Conservation (phyloP, 108 stramenopile species). For the Cyclotella atomus region DNA sequence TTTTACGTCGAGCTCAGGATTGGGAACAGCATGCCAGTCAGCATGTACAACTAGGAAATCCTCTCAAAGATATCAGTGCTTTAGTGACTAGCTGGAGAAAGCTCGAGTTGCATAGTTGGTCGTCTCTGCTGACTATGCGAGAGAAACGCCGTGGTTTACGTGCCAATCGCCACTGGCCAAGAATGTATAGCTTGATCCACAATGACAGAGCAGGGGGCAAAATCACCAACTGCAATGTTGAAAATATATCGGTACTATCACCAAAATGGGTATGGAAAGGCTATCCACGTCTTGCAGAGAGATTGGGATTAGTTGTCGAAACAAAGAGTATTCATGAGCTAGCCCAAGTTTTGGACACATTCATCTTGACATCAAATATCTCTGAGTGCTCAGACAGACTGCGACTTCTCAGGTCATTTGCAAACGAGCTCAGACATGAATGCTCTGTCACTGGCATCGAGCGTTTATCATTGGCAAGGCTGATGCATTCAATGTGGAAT, state of each 20-base stretch:
- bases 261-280: conserved; percentile 86
- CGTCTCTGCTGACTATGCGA: conserved; percentile 58
- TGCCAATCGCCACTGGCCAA: conserved; percentile 65
- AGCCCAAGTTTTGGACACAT: conserved; percentile 77
- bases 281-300: conserved; percentile 23
- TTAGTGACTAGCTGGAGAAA: conserved; percentile 93
- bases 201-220: conserved; percentile 1
- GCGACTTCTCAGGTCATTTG: conserved; percentile 59
- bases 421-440: conserved; percentile 47
- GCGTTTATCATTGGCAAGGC: conserved; percentile 40
- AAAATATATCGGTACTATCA: neutral
- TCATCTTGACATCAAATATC: conserved; percentile 77
- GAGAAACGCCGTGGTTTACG: conserved; percentile 52
- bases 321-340: conserved; percentile 56
- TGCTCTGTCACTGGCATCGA: conserved; percentile 21
- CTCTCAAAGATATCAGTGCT: conserved; percentile 67
- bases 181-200: conserved; percentile 59
- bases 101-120: conserved; percentile 94
- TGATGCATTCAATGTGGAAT: conserved; percentile 65
- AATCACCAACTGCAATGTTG: neutral
- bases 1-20: conserved; percentile 91
- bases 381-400: conserved; percentile 76
- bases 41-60: conserved; percentile 74
- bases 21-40: conserved; percentile 97
- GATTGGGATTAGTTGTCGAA: conserved; percentile 17